Base-by-base conservation (phyloP, 2,329 filamentous ascomycete species). In the Colletotrichum shisoi region DNA sequence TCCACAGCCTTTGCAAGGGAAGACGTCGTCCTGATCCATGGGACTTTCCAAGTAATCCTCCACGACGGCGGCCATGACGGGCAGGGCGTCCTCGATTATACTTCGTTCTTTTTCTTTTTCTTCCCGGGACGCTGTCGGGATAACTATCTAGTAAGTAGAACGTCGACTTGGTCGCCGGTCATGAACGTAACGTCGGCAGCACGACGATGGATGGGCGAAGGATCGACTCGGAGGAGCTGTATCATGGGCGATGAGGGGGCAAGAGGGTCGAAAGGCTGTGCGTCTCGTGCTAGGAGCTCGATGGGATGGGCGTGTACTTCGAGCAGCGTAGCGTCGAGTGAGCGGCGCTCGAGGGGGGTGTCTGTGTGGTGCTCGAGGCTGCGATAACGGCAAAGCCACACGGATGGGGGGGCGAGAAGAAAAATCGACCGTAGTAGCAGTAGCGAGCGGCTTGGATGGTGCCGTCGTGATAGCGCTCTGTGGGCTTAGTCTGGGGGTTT, bases 1-100 rank as follows among this genome's bases (percentile, higher is more conserved):
- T 81, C 93, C 93, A 80, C 93, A 97, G 67, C 92, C 93, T 83
- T 96, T 96, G 83, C 93, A 97, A 69, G 92, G 92, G 75, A 92
- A 96, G 71, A 91, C 84, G 77, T 96, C 93, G 73, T 96, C 93
- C 70, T 86, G 85, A 68, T 96, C 92, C 83, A 91, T 84, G 60
- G 87, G 85, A 73, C 80, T 84, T 69, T 90, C 88, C 71, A 87
- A 78, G 72, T 88, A 89, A 64, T 88, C 86, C 71, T 87, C 86
- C 75, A 88, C 84, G 49, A 80, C 73, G 71, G 80, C 80, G 63
- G 84, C 77, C 80, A 84, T 82, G 75, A 63, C 76, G 73, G 62
- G 68, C 66, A 60, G 45, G 31, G 39, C 27, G 65, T 68, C 65
- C 65, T 34, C 31, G 31, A 9, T 34, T 34, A 9, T 34, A 8